Evolutionary conservation across 495 filamentous ascomycete genomes (phyloP).

Genomic region (Beverwykella pulmonaria): DNA sequence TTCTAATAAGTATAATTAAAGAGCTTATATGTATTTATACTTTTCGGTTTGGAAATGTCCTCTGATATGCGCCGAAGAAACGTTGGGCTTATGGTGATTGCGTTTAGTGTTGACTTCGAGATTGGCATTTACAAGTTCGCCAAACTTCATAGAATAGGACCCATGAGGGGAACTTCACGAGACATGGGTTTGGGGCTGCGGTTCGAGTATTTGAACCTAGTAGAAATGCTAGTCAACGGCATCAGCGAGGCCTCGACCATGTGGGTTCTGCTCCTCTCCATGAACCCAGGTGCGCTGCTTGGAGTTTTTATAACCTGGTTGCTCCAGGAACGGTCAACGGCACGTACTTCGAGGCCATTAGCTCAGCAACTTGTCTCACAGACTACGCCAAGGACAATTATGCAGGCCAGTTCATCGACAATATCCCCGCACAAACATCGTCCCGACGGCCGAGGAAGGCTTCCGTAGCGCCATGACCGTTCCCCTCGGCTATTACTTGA

Average conservation of each 20-base stretch:
- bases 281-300: slow-evolving; percentile 60
- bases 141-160: slow-evolving; percentile 59
- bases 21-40: no score
- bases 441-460: slow-evolving; percentile 52
- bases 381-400: slow-evolving; percentile 65
- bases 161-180: slow-evolving; percentile 57
- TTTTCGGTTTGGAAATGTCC: no score
- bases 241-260: slow-evolving; percentile 41
- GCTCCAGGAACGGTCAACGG: no score
- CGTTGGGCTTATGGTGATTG: slow-evolving; percentile 44
- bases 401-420: slow-evolving; percentile 58
- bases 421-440: slow-evolving; percentile 48
- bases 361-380: slow-evolving; percentile 20
- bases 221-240: slow-evolving; percentile 51
- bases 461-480: slow-evolving; percentile 58
- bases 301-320: no score
- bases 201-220: slow-evolving; percentile 62
- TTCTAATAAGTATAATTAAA: no score
- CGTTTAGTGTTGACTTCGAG: slow-evolving; percentile 55
- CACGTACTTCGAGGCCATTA: no score
- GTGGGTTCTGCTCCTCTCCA: slow-evolving; percentile 55
- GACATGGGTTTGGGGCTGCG: slow-evolving; percentile 58
- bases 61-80: no score
- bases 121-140: slow-evolving; percentile 58
- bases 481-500: slow-evolving; percentile 51